Evolutionary conservation across 2,329 filamentous ascomycete species (phyloP), one percentile per base, ranked within the genome.

Genomic region (Colletotrichum endophyticum): DNA sequence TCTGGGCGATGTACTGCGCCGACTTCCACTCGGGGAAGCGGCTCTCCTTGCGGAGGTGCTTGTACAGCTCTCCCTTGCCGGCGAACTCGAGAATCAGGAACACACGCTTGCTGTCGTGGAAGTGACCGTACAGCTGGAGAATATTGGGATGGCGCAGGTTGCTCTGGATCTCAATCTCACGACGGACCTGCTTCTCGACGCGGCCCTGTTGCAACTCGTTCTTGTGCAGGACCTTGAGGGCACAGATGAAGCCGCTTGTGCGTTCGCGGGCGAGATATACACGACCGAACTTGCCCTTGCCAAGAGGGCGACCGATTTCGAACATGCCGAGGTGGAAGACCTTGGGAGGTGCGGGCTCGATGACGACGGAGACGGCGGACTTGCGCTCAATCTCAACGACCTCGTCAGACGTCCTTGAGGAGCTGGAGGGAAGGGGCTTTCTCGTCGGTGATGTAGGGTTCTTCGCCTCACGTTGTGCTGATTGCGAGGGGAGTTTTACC

Each of bases 321-420:
- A 98, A 98, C 95, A 98, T 98, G 85, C 95, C 95, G 6, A 98
- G 91, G 83, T 98, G 95, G 86, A 96, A 96, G 80, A 95, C 85
- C 80, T 92, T 93, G 59, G 90, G 90, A 25, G 87, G 73, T 78
- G 84, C 81, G 49, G 92, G 89, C 81, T 93, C 91, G 64, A 93
- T 89, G 74, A 90, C 87, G 71, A 93, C 84, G 11, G 88, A 83
- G 62, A 86, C 83, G 57, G 30, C 69, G 28, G 89, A 88, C 79
- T 89, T 89, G 61, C 88, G 87, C 79, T 93, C 91, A 19, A 83
- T 83, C 79, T 84, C 83, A 32, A 82, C 84, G 68, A 85, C 77
- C 78, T 94, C 93, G 32, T 91, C 89, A 39, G 87, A 83, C 15
- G 85, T 83, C 13, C 84, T 83, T 34, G 81, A 76, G 79, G 83